A percentile compares a stretch with the other conserved stretches of the same genome.
Conservation (phyloP, 1,284 basidiomycete species). For the Amylostereum areolatum region DNA sequence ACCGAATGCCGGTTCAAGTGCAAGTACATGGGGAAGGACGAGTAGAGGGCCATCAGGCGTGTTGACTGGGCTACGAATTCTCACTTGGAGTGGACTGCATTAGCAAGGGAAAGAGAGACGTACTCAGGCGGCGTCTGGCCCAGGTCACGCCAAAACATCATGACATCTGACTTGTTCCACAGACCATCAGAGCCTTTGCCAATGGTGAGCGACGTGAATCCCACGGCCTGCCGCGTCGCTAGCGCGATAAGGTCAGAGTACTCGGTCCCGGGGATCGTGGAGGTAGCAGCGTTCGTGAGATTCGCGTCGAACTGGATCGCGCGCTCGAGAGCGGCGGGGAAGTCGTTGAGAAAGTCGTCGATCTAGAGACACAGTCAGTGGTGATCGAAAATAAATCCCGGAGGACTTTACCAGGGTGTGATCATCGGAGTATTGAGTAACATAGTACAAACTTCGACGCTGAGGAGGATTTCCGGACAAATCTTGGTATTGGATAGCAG, state of each 20-base stretch:
- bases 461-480: background rate
- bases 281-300: background rate
- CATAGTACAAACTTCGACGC: background rate
- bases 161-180: constrained; percentile 5
- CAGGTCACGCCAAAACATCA: constrained; percentile 16
- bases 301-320: background rate
- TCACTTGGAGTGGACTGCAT: background rate
- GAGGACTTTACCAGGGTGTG: background rate
- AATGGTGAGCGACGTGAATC: constrained; percentile 7
- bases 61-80: constrained; percentile 7
- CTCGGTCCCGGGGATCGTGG: background rate
- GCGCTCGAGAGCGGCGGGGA: background rate
- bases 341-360: constrained; percentile 3
- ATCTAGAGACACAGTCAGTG: background rate
- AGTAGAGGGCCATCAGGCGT: constrained; percentile 8
- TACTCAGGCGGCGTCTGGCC: constrained; percentile 15
- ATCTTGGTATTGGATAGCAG: constrained; percentile 5
- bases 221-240: constrained; percentile 1
- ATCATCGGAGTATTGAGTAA: background rate
- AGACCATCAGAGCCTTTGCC: constrained; percentile 1
- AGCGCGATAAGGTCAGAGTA: constrained; percentile 2
- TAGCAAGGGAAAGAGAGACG: background rate
- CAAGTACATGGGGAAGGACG: constrained; percentile 9
- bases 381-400: too few species aligned
- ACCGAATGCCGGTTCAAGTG: constrained; percentile 6